Conservation (phyloP, 768 basidiomycete species). For the Tubosaeta brunneosetosa region DNA sequence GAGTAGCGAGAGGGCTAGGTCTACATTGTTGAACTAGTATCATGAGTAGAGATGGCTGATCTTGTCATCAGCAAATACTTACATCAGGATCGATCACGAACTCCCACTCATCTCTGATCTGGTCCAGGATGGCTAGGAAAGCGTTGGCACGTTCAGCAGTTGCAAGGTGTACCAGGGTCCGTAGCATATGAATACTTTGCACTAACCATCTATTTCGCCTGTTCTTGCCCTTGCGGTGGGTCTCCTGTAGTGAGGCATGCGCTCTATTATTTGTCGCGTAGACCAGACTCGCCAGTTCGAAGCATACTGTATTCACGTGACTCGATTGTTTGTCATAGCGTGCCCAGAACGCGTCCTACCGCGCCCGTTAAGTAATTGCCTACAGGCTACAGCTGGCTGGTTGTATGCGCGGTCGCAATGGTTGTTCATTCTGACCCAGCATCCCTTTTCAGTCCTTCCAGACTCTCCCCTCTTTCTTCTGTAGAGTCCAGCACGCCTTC, state of each 20-base stretch:
- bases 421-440: conserved; percentile 6
- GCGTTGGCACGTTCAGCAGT: not conserved
- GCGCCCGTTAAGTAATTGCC: not conserved
- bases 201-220: conserved; percentile 83
- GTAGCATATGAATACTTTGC: not conserved
- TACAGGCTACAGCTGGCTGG: not conserved
- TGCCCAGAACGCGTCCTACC: conserved; percentile 7
- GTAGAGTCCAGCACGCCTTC: conserved; percentile 5
- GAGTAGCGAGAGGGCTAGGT: conserved; percentile 85
- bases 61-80: conserved; percentile 22
- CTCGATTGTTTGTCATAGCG: not conserved
- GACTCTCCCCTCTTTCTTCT: conserved; percentile 16
- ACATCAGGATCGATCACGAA: conserved; percentile 81
- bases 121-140: conserved; percentile 67
- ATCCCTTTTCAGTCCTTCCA: conserved; percentile 13
- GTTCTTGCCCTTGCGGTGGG: conserved; percentile 51
- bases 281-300: not conserved
- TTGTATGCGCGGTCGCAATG: not conserved
- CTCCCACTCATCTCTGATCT: conserved; percentile 88
- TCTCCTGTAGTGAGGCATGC: conserved; percentile 50
- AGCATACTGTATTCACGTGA: not conserved
- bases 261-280: conserved; percentile 51
- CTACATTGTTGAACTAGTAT: conserved; percentile 85
- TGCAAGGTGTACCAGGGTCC: not conserved
- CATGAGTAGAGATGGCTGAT: not conserved